phyloP scores from a whole-genome alignment of 345 rosid species.

The Corymbia maculata region DNA sequence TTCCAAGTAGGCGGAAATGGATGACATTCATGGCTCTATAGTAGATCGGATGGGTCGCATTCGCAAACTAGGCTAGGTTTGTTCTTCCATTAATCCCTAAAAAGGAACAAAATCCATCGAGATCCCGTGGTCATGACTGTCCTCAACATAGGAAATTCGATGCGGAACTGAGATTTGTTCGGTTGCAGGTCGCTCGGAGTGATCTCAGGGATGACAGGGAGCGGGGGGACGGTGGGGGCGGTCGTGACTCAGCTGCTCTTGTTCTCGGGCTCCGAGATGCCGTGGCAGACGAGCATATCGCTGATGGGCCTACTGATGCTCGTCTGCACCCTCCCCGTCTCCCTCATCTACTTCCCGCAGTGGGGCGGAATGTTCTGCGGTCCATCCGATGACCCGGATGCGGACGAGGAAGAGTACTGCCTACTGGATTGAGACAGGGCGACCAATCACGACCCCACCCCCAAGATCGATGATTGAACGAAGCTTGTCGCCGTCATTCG shows the following conservation, averaged over 20 bases:
- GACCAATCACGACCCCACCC: not conserved
- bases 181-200: slow-evolving; percentile 64
- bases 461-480: not conserved
- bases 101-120: not conserved
- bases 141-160: not conserved
- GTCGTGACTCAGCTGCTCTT: slow-evolving; percentile 55
- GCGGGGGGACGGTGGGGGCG: slow-evolving; percentile 78
- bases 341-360: slow-evolving; percentile 45
- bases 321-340: slow-evolving; percentile 33
- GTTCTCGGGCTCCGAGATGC: slow-evolving; percentile 46
- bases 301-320: slow-evolving; percentile 78
- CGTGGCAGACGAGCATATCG: slow-evolving; percentile 61
- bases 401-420: slow-evolving; percentile 8
- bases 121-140: not conserved
- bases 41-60: not conserved
- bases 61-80: not conserved
- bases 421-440: not conserved
- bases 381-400: slow-evolving; percentile 11
- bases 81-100: not conserved
- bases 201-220: slow-evolving; percentile 78
- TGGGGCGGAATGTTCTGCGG: slow-evolving; percentile 59
- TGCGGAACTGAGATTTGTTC: not conserved
- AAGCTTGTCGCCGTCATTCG: not conserved
- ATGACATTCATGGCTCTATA: not conserved
- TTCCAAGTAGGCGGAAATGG: not conserved